Evolutionary conservation across 768 basidiomycete genomes (phyloP).

Genomic region (Podaxis sp.): DNA sequence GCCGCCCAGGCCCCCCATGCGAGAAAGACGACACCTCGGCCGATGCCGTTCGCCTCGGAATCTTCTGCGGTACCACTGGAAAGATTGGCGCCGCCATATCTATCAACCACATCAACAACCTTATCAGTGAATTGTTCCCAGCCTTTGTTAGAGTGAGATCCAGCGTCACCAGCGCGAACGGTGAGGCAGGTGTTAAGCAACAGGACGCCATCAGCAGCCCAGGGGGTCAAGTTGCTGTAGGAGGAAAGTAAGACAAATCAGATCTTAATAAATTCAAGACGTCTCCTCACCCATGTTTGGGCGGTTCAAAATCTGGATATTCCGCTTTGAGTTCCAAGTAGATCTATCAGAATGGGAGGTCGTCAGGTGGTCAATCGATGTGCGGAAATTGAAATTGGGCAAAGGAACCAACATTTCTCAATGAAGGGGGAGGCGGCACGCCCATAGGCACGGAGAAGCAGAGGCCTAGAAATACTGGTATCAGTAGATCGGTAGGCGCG

Average conservation of each 20-base stretch:
- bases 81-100: constrained; percentile 71
- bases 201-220: constrained; percentile 85
- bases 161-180: constrained; percentile 69
- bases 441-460: constrained; percentile 89
- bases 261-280: constrained; percentile 3
- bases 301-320: constrained; percentile 73
- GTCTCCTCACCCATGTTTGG: constrained; percentile 72
- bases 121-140: constrained; percentile 89
- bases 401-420: constrained; percentile 60
- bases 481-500: constrained; percentile 6
- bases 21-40: constrained; percentile 73
- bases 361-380: constrained; percentile 11
- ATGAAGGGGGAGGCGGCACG: constrained; percentile 70
- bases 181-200: constrained; percentile 93
- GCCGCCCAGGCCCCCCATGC: constrained; percentile 89
- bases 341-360: constrained; percentile 45
- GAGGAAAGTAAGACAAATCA: constrained; percentile 7
- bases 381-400: not conserved
- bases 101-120: constrained; percentile 73
- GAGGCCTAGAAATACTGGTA: constrained; percentile 45
- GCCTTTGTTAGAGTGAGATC: constrained; percentile 79
- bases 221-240: constrained; percentile 68
- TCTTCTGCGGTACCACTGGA: constrained; percentile 19
- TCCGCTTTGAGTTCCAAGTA: constrained; percentile 83
- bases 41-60: constrained; percentile 38